Conservation (phyloP, 148 eudicot genomes). For the Nepenthes mirabilis region DNA sequence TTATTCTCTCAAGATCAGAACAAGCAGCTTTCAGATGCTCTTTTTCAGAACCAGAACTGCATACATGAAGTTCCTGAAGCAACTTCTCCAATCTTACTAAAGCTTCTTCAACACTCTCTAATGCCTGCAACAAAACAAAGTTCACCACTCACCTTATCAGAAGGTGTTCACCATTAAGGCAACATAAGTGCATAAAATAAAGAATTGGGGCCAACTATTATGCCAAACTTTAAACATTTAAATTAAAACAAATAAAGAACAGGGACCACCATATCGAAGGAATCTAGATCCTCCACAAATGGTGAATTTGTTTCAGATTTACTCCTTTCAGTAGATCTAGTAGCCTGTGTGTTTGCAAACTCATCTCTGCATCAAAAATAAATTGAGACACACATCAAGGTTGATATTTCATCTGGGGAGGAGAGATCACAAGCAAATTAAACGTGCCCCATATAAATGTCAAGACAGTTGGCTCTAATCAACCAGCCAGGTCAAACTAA, state of each 20-base stretch:
- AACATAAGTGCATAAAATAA: not conserved
- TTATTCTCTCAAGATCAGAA: slow-evolving; percentile 88
- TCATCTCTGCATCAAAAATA: slow-evolving; percentile 24
- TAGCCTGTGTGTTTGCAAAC: slow-evolving; percentile 17
- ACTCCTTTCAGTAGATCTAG: slow-evolving; percentile 21
- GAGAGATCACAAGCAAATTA: too few relatives aligned
- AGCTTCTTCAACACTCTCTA: slow-evolving; percentile 92
- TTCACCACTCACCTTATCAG: slow-evolving; percentile 1
- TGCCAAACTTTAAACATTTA: not conserved
- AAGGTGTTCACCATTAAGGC: slow-evolving; percentile 3
- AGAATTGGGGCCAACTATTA: not conserved
- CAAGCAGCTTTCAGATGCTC: slow-evolving; percentile 98
- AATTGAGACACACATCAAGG: not conserved
- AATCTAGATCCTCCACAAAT: slow-evolving; percentile 38
- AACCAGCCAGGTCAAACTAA: too few relatives aligned
- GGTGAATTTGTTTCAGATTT: slow-evolving; percentile 16
- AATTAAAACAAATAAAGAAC: not conserved
- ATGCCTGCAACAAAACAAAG: slow-evolving; percentile 38
- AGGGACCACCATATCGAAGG: slow-evolving; percentile 71
- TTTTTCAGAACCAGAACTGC: slow-evolving; percentile 78
- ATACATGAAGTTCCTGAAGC: slow-evolving; percentile 93
- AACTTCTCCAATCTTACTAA: slow-evolving; percentile 69
- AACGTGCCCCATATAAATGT: too few relatives aligned
- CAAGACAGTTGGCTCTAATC: too few relatives aligned
- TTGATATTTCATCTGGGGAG: not conserved